phyloP scores from a whole-genome alignment of 441 rosid species.

The Gossypium aridum region DNA sequence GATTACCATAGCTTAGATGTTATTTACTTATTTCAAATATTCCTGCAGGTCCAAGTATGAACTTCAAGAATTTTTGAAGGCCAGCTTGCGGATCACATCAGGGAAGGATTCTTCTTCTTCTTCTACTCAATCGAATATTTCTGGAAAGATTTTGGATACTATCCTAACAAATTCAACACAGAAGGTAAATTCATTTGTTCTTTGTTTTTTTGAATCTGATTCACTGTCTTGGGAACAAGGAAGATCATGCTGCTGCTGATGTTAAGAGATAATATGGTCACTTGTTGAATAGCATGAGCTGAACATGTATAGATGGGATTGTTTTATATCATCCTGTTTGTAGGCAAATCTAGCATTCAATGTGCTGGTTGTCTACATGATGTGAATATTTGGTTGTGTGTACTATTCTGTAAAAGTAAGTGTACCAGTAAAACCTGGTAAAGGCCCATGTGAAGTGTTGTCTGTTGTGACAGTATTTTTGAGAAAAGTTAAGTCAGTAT shows the following conservation, averaged over 20 bases:
- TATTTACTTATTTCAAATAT: slow-evolving; percentile 15
- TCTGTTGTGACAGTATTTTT: not conserved
- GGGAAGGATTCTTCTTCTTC: slow-evolving; percentile 34
- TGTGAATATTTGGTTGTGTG: not conserved
- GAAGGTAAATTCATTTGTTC: slow-evolving; percentile 31
- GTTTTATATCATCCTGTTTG: not conserved
- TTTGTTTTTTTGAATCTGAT: not conserved
- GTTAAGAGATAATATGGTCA: not conserved
- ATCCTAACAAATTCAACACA: slow-evolving; percentile 52
- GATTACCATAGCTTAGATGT: slow-evolving; percentile 2
- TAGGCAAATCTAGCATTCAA: not conserved
- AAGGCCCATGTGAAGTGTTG: not conserved
- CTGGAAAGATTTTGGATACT: slow-evolving; percentile 58
- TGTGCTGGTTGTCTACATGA: not conserved
- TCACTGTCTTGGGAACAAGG: not conserved
- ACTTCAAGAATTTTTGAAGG: slow-evolving; percentile 90
- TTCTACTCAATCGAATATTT: slow-evolving; percentile 48
- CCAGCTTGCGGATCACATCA: slow-evolving; percentile 83
- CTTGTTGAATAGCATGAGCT: not conserved
- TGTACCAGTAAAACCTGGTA: not conserved
- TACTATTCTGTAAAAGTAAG: not conserved
- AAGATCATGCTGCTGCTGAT: not conserved
- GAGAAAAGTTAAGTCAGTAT: not conserved
- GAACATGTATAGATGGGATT: not conserved
- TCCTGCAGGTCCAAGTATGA: slow-evolving; percentile 83